Evolutionary conservation across 2,329 filamentous ascomycete genomes (phyloP), one percentile per base, ranked within the genome.

Genomic region (Trichoderma aggressivum): DNA sequence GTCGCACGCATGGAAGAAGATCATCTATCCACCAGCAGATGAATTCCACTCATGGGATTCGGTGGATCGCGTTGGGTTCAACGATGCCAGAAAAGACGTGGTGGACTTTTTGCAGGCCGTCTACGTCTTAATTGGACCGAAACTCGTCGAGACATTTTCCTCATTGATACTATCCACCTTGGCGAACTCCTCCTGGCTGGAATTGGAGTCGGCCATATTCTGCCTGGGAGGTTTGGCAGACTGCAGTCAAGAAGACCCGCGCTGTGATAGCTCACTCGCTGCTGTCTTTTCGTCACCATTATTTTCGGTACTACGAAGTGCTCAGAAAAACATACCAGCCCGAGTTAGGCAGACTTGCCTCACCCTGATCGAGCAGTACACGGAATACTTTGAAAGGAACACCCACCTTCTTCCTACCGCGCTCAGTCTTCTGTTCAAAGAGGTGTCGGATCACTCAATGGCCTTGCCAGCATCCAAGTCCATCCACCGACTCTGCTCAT

Each of bases 21-120:
- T 92, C 61, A 87, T 88, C 56, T 92, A 92, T 73, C 91, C 92
- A 5, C 82, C 88, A 0, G 75, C 82, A 2, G 83, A 87, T 11
- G 82, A 86, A 8, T 88, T 90, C 60, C 83, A 85, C 34, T 83
- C 84, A 0, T 95, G 93, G 93, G 91, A 92, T 73, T 89, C 89
- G 5, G 87, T 88, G 28, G 90, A 92, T 39, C 88, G 88, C 50
- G 86, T 87, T 64, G 89, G 86, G 0, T 94, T 94, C 79, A 84
- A 86, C 65, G 90, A 92, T 71, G 93, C 93, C 61, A 87, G 93
- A 34, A 90, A 92, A 75, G 93, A 97, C 76, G 90, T 94, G n/a
- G 86, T 88, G 64, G 93, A 97, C 78, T 86, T 96, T 64, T 84
- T 96, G 32, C 89, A 94, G 74, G 89, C 91, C 2, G 87, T 91